These are phyloP conservation scores for Coelastrella sp. DNA, from an alignment of 139 green algal genomes.

Conservation along the genomic window DNA sequence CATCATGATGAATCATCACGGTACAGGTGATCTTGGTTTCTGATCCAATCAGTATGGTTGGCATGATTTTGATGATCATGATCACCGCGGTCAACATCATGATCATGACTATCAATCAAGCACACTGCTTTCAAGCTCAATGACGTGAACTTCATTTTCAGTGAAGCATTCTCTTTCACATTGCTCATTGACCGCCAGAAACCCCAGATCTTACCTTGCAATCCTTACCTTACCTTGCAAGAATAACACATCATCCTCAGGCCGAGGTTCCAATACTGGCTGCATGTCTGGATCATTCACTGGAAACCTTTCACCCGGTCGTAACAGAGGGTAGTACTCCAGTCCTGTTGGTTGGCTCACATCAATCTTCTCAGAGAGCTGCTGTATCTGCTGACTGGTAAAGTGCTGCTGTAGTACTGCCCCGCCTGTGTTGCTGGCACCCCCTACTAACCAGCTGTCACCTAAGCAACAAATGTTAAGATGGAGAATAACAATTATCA, in stretches of 20 bases:
- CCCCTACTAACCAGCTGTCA: slow-evolving; percentile 92
- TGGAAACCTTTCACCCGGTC: slow-evolving; percentile 90
- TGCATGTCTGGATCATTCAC: slow-evolving; percentile 80
- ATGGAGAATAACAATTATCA: no score
- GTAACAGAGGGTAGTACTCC: slow-evolving; percentile 90
- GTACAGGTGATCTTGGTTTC: no score
- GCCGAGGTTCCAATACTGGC: slow-evolving; percentile 75
- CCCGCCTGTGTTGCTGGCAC: slow-evolving; percentile 92
- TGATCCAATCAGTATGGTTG: no score
- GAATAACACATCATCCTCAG: slow-evolving; percentile 77
- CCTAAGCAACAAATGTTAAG: slow-evolving; percentile 54
- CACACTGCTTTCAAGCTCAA: no score
- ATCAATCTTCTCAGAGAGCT: slow-evolving; percentile 78
- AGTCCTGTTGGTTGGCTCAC: slow-evolving; percentile 65
- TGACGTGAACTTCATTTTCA: no score
- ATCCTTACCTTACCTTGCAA: slow-evolving; percentile 74
- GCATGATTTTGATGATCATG: no score
- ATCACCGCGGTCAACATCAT: no score
- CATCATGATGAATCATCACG: no score
- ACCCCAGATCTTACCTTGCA: no score
- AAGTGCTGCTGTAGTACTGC: slow-evolving; percentile 89
- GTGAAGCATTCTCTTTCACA: no score
- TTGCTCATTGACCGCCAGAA: no score
- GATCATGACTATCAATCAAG: no score
- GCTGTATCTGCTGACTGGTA: slow-evolving; percentile 74